Base-by-base conservation (phyloP, 2,329 filamentous ascomycete genomes). In the Grosmannia serpens region DNA sequence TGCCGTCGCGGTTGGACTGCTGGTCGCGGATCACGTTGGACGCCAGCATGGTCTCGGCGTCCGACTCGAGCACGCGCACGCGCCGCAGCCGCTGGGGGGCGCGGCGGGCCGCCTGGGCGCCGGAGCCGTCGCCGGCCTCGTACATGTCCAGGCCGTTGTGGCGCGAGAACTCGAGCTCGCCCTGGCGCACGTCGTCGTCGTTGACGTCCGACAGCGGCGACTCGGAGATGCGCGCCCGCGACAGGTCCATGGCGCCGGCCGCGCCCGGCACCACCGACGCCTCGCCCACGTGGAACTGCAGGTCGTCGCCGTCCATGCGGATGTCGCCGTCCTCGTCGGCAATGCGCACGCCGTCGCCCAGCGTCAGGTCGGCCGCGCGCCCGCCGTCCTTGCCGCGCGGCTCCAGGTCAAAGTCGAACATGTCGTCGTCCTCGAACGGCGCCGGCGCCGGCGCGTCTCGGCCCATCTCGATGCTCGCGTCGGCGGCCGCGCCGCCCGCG, bases 1-100 rank as follows among this genome's bases (percentile, higher is more conserved):
- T 97, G 66, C 87, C 89, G 52, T 89, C 87, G 63, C 88, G 87
- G 69, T 95, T 89, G 59, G 85, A 80, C 69, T 96, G 91, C 69
- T 95, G 90, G 63, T 88, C 85, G 70, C 89, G 90, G 73, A 99
- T 91, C 64, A 92, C 84, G 35, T 77, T 78, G 65, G 80, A 88
- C 13, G 86, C 85, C 38, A 96, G 79, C 67, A 89, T 85, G 24
- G 89, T 96, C 63, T 89, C 81, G 20, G 83, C 76, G 66, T 99
- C 95, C n/a, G 88, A 84, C 60, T 83, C 82, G 57, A 97, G 82
- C 27, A 95, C 77, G 73, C 88, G 95, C 65, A 89, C 85, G 72
- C 88, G 89, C 70, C 77, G 80, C 59, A 84, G 82, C 61, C 88
- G 84, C 67, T 91, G 87, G 26, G 87, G 83, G 59, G 89, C 72